phyloP scores from a whole-genome alignment of 2,329 filamentous ascomycete genomes.

The Ceratocystis cubensis region DNA sequence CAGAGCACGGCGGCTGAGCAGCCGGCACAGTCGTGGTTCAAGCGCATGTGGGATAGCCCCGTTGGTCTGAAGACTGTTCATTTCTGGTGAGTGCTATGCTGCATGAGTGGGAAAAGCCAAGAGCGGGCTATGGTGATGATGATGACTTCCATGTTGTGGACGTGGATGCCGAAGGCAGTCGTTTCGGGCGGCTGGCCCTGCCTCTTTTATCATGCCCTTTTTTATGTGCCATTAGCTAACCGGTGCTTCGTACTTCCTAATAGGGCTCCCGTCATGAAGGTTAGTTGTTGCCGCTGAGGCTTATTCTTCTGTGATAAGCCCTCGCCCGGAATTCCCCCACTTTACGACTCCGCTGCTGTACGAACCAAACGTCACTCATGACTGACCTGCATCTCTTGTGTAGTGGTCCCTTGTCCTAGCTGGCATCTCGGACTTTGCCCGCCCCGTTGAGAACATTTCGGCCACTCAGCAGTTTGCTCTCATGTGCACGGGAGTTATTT shows the following conservation, averaged over 20 bases:
- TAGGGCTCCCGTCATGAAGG: constrained; percentile 88
- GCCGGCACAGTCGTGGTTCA: constrained; percentile 46
- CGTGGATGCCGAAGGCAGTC: not conserved
- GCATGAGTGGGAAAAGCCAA: not conserved
- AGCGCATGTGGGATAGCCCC: constrained; percentile 72
- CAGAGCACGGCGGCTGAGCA: constrained; percentile 45
- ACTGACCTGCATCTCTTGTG: not conserved
- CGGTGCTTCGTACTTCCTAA: not conserved
- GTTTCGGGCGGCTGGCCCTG: not conserved
- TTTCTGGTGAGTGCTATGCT: constrained; percentile 60
- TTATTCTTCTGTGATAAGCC: not conserved
- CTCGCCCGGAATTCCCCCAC: not conserved
- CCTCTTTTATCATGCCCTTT: not conserved
- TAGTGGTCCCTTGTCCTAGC: constrained; percentile 88
- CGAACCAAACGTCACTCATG: not conserved
- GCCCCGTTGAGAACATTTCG: constrained; percentile 84
- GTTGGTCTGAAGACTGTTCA: constrained; percentile 86
- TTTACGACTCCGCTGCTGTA: not conserved
- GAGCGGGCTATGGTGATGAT: too few relatives aligned
- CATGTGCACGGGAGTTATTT: constrained; percentile 84
- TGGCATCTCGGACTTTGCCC: constrained; percentile 80
- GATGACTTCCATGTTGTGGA: too few relatives aligned
- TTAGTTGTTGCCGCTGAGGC: constrained; percentile 23
- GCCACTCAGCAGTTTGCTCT: constrained; percentile 85
- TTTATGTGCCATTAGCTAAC: not conserved